Base-by-base conservation (phyloP, 805 yeast species). In the Komagataella pseudopastoris region DNA sequence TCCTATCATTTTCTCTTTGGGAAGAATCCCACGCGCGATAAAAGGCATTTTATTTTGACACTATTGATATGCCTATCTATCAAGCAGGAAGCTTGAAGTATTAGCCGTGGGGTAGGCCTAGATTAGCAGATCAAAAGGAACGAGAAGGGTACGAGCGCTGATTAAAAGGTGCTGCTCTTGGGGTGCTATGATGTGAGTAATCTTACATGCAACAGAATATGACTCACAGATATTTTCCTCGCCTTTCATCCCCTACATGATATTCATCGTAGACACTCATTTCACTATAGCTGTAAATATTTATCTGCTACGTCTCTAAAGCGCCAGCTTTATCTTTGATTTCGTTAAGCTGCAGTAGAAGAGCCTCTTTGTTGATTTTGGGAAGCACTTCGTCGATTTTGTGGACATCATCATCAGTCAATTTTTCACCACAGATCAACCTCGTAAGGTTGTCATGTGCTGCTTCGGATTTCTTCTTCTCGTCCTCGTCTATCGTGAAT, bases 331-430 rank as follows among this genome's bases (percentile, higher is more conserved):
- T 60, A 22, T 53, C 53, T 44, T 57, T 59, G 17, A 60, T 54
- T 22, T 60, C 61, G 51, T 60, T 60, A 59, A 60, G 52, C 49
- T 60, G 63, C 47, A 60, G 49, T 20, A 59, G 52, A 8, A 60
- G 52, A 12, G 63, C 57, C 39, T 56, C 63, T 2, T 57, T 58
- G 16, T 54, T 50, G 39, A 60, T 50, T 8, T 49, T 36, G 1
- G 63, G 60, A 17, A 60, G 51, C 3, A 56, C 51, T 3, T 53
- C 45, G 39, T 59, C 62, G 4, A 59, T 56, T 49, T 53, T 55
- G 12, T 50, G 51, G 12, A 54, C 49, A 14, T 48, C 48, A 36
- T 51, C 45, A 24, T 54, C 54, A 46, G 56, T 54, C 3, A 59
- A 17, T 46, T 52, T 55, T 12, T 46, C 50, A 23, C 52, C 39